Base-by-base conservation (phyloP, 2,329 filamentous ascomycete species). In the Arthrobotrys entomopaga region DNA sequence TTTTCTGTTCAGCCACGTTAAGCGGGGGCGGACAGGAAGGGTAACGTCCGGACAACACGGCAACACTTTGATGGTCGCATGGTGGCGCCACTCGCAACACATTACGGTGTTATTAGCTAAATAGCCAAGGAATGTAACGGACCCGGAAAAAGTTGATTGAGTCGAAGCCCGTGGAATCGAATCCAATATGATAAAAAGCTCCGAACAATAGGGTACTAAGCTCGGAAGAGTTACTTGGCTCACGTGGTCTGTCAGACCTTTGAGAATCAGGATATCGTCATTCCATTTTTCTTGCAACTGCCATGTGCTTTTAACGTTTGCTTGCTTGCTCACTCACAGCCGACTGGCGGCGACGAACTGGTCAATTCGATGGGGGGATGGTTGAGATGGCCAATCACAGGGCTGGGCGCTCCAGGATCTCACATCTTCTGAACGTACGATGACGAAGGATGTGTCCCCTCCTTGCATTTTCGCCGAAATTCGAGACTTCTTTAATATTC, bases 11-110 rank as follows among this genome's bases (percentile, higher is more conserved):
- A 59, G 64, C 54, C 46, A 59, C 53, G 13, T 13, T 19, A 19
- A 22, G 48, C 54, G 29, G 66, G 59, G 66, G 66, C 29, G 10
- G 29, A 34, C 7, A 5, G 10, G 29, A 34, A 5, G 29, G 29
- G n/a, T n/a, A n/a, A 61, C 56, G 56, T 42, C 56, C 42, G 6
- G 10, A 24, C 38, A 50, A 43, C 34, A 43, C 19, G 49, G 16
- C 13, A 34, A 34, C 29, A 34, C 29, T 34, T 34, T 34, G 29
- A 69, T 52, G 60, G 61, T 46, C 48, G 42, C 19, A 73, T 53
- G 48, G 64, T 73, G 63, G 65, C 63, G 52, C 70, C 70, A 74
- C 63, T 40, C 54, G 49, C 65, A 59, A 50, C 53, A 48, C 29
- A 49, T 59, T 43, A 11, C 10, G 1, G 29, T 7, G 29, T 34